Evolutionary conservation across 2,329 filamentous ascomycete genomes (phyloP), one percentile per base, ranked within the genome.

Genomic region (Chaetomium strumarium): DNA sequence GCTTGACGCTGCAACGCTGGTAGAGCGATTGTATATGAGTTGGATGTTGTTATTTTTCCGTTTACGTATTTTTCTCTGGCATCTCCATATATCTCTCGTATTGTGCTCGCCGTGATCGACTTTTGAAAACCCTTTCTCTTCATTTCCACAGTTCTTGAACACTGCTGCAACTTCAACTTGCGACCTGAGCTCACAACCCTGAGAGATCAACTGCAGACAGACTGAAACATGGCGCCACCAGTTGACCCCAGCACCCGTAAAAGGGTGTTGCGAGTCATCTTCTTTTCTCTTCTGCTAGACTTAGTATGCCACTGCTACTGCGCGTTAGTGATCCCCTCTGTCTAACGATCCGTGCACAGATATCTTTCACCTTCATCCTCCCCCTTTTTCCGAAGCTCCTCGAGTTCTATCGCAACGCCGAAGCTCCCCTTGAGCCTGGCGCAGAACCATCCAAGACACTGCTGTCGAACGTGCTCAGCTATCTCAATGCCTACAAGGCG

Each of bases 291-390:
- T 38, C 78, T 97, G 14, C 78, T 97, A 12, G 92, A 97, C 69
- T 72, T 97, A 71, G 92, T 96, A 79, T 60, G 80, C 30, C 7
- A 8, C 34, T 8, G 14, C 12, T n/a, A n/a, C 34, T 41, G 40
- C 36, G 30, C 42, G 6, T 51, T 37, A 14, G 14, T 13, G 46
- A 19, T 3, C 20, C 24, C 24, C 31, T 38, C 43, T 38, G 20
- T 48, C 52, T 55, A 16, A 53, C 55, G n/a, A 53, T 50, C n/a
- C 38, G 11, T 19, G 29, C 31, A 13, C 31, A 96, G 92, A 89
- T 97, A 64, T 96, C 92, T 51, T 99, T 99, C 70, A 99, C 93
- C 30, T 96, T 99, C 68, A 97, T 97, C 67, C 85, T 99, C 9
- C 93, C 93, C 0, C 82, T 99, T 34, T 99, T 97, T 68, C 93